Percentiles rank a stretch among this genome's conserved stretches.
Conservation (phyloP, 2,329 filamentous ascomycete species). For the Clarireedia paspali region DNA sequence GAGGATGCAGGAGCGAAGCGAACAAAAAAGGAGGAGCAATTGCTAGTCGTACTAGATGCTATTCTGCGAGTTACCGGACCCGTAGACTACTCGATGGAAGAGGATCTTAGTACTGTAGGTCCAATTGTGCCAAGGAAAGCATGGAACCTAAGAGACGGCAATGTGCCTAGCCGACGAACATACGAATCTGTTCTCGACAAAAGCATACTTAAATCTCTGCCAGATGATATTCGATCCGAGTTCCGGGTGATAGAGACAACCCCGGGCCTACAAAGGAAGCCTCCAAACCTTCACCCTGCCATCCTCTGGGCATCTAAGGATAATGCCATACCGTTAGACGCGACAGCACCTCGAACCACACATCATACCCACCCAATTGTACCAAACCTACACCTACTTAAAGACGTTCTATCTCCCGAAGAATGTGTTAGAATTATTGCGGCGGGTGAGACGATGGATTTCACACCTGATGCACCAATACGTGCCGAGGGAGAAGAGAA, state of each 20-base stretch:
- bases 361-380: slow-evolving; percentile 52
- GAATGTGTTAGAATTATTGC: slow-evolving; percentile 62
- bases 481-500: slow-evolving; percentile 53
- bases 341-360: slow-evolving; percentile 40
- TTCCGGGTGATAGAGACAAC: slow-evolving; percentile 57
- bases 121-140: slow-evolving; percentile 41
- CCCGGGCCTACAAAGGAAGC: slow-evolving; percentile 51
- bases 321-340: slow-evolving; percentile 46
- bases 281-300: slow-evolving; percentile 59
- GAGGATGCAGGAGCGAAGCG: slow-evolving; percentile 34
- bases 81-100: slow-evolving; percentile 39
- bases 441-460: slow-evolving; percentile 56
- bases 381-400: slow-evolving; percentile 51
- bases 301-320: slow-evolving; percentile 55
- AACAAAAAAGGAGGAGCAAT: slow-evolving; percentile 42
- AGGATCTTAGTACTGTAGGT: slow-evolving; percentile 17
- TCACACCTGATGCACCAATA: slow-evolving; percentile 60
- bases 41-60: slow-evolving; percentile 54
- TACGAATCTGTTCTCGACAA: slow-evolving; percentile 53
- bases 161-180: slow-evolving; percentile 35
- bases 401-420: slow-evolving; percentile 48
- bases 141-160: slow-evolving; percentile 48
- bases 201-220: slow-evolving; percentile 40
- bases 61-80: slow-evolving; percentile 57
- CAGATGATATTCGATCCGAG: slow-evolving; percentile 31